Evolutionary conservation across 2,329 filamentous ascomycete genomes (phyloP), one percentile per base, ranked within the genome.

Genomic region (Arthroderma sp.): DNA sequence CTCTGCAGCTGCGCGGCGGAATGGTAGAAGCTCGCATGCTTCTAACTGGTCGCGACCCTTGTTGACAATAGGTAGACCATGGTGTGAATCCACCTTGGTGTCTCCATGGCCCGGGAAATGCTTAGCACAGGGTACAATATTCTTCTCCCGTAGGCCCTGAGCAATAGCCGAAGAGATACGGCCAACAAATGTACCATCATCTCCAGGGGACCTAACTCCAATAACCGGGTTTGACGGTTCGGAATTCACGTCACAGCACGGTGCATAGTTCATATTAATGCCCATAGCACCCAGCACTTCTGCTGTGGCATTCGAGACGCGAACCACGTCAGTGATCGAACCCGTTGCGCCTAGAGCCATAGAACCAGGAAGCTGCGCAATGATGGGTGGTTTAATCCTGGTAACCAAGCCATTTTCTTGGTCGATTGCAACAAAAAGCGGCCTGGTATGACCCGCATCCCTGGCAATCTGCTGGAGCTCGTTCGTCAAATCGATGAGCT

Each of bases 241-340:
- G 0, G 66, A 67, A 44, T 68, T 68, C 32, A 68, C 58, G 46
- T 70, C 66, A 28, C 66, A 68, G 38, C 65, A 59, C 1, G 67
- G 67, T 3, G 61, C 66, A 51, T 68, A 69, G 46, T 69, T 66
- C 63, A 68, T 68, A 43, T 69, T 69, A 42, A 70, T 62, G 1
- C 66, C 66, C 39, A 66, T 62, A 27, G 58, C 54, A 9, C 50
- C 55, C 40, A 70, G 47, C 3, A 56, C 60, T 46, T 66, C 59
- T 0, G 64, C 66, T 1, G 67, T 69, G 32, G 58, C 58, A 30
- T 53, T 56, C 2, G 63, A 63, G 36, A 64, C 58, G 43, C 59
- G 54, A 43, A 60, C 58, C 41, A 65, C 54, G 48, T 61, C 54
- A 38, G 63, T 53, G 28, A 54, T 47, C 38, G 57, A 59, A 53